Percentiles rank a stretch among this genome's conserved stretches.
Conservation (phyloP, 192 early-diverging fungal genomes). For the Phlyctochytrium planicorne region DNA sequence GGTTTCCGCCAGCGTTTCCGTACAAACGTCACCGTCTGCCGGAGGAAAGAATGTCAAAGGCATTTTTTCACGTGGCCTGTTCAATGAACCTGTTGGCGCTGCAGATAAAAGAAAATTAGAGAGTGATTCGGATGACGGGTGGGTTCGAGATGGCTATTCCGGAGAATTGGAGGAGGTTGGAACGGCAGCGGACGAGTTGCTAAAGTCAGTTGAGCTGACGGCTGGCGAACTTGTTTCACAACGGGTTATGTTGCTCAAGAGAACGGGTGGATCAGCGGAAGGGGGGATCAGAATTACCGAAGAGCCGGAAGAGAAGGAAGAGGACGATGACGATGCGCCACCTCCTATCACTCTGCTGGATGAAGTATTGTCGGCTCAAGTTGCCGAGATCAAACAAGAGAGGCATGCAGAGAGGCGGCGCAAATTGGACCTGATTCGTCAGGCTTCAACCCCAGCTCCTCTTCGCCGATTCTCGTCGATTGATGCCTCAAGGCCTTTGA, state of each 20-base stretch:
- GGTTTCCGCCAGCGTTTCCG: too few species aligned
- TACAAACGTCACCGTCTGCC: too few species aligned
- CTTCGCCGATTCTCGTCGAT: too few species aligned
- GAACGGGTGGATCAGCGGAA: too few species aligned
- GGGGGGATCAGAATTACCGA: too few species aligned
- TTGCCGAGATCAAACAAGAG: background rate
- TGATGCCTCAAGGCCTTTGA: too few species aligned
- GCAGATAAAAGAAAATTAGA: too few species aligned
- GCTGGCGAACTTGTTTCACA: too few species aligned
- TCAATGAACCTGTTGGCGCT: background rate
- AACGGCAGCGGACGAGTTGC: too few species aligned
- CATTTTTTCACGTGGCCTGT: background rate
- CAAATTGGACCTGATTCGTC: background rate
- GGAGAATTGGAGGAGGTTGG: background rate
- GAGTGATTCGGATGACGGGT: conserved; percentile 1
- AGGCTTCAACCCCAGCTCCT: background rate
- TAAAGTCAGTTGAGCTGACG: too few species aligned
- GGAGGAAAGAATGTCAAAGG: background rate
- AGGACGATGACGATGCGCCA: background rate
- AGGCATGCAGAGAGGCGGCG: background rate
- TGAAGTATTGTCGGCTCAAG: background rate
- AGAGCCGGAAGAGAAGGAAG: background rate
- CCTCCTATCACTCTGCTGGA: background rate
- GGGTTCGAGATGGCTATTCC: background rate
- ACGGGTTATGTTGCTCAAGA: too few species aligned